These are phyloP conservation scores for Metschnikowia lunata DNA, from an alignment of 805 yeast genomes.

Conservation along the genomic window DNA sequence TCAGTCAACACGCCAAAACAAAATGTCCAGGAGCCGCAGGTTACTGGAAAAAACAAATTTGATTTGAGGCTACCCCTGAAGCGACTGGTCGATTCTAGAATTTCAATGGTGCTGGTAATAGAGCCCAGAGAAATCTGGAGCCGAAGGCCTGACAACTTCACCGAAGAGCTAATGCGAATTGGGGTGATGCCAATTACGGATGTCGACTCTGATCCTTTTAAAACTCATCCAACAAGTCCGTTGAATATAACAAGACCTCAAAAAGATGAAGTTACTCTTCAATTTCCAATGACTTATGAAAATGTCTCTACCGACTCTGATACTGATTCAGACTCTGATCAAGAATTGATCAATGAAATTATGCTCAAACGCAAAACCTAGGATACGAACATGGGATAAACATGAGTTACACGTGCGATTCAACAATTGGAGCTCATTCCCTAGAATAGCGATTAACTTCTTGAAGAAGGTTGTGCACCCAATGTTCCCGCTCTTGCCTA, in stretches of 20 bases:
- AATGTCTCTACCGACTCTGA: slow-evolving; percentile 1
- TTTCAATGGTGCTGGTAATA: slow-evolving; percentile 6
- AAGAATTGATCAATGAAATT: slow-evolving; percentile 18
- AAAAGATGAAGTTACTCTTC: no score
- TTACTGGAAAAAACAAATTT: background rate
- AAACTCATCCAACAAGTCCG: slow-evolving; percentile 8
- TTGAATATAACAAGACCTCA: slow-evolving; percentile 5
- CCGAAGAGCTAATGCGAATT: slow-evolving; percentile 9
- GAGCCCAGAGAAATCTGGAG: slow-evolving; percentile 10
- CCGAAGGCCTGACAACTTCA: slow-evolving; percentile 4
- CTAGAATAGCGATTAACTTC: slow-evolving; percentile 39
- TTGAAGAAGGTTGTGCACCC: slow-evolving; percentile 54
- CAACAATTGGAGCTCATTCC: background rate
- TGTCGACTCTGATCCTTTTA: background rate
- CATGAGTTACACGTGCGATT: no score
- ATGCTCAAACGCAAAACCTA: slow-evolving; percentile 3
- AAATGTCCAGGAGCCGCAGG: background rate
- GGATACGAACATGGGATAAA: no score
- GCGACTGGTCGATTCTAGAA: background rate
- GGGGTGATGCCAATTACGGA: slow-evolving; percentile 7
- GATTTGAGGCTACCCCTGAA: background rate
- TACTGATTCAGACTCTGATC: slow-evolving; percentile 14
- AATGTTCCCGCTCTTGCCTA: slow-evolving; percentile 73
- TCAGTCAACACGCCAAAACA: background rate
- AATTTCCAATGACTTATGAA: no score